Evolutionary conservation across 2,329 filamentous ascomycete genomes (phyloP), one percentile per base, ranked within the genome.

Genomic region (Neofusicoccum sp.): DNA sequence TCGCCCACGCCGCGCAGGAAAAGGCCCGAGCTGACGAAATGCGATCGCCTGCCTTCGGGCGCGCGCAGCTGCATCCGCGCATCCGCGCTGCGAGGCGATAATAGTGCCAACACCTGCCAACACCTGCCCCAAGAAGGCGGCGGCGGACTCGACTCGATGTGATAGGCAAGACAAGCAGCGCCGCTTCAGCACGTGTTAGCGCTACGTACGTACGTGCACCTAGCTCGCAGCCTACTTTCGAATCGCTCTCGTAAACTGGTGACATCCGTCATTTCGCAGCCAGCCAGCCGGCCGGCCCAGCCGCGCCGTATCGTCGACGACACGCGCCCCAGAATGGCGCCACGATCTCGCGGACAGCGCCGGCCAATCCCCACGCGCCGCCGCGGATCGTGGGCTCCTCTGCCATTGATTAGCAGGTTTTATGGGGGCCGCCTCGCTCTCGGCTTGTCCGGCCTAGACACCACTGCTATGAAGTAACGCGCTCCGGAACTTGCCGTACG

Each of bases 31-130:
- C 48, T 54, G 36, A 54, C 49, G 14, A 41, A 12, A 8, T 24
- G 5, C 48, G 20, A 34, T 33, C 34, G 9, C 26, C 2, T 11
- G 11, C 28, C 6, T 16, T 16, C 44, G 44, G 8, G 12, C 28
- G 43, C 26, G 43, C 14, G 44, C 49, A 54, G 49, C 49, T 36
- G 49, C 49, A 41, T 41, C 49, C 49, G 36, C 49, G 24, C 49
- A 41, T 54, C 36, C 49, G 36, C 49, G 24, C 33, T 38, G 48
- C 48, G 28, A 26, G 16, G 11, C 49, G 34, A 40, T 7, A 28
- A 49, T 49, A 33, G 45, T 43, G 12, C 40, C n/a, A n/a, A n/a
- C n/a, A n/a, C n/a, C n/a, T n/a, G n/a, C n/a, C n/a, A n/a, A n/a
- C n/a, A n/a, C n/a, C n/a, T n/a, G n/a, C n/a, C n/a, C n/a, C n/a